These are phyloP conservation scores for Pelargonium nanum DNA, from an alignment of 345 rosid genomes.

Conservation along the genomic window DNA sequence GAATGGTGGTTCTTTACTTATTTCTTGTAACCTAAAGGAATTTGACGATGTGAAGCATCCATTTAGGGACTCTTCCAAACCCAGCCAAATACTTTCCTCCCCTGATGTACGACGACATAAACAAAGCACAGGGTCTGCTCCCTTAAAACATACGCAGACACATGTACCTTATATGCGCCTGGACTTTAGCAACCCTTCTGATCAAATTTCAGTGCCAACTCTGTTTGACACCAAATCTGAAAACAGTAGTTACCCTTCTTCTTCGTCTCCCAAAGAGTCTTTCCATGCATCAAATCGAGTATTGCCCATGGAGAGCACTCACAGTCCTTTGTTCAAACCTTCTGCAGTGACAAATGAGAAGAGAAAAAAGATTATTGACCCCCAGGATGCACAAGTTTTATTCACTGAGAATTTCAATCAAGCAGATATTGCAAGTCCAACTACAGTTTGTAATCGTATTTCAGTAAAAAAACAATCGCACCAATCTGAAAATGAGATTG, in stretches of 20 bases:
- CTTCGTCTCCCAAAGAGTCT: constrained; percentile 39
- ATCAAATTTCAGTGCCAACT: constrained; percentile 41
- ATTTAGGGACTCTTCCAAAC: constrained; percentile 15
- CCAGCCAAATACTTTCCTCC: constrained; percentile 20
- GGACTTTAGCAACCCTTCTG: constrained; percentile 28
- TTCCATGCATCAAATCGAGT: constrained; percentile 52
- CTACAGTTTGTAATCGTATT: constrained; percentile 29
- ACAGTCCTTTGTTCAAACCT: constrained; percentile 27
- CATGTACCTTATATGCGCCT: constrained; percentile 17
- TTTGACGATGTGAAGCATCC: constrained; percentile 20
- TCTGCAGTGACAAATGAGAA: constrained; percentile 21
- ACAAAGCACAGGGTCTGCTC: constrained; percentile 18
- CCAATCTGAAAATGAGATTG: constrained; percentile 25
- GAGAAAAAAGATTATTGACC: constrained; percentile 18
- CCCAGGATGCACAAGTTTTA: constrained; percentile 19
- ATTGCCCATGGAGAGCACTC: constrained; percentile 33
- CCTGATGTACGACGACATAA: constrained; percentile 16
- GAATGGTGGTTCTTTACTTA: constrained; percentile 34
- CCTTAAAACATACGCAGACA: constrained; percentile 17
- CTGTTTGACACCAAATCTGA: constrained; percentile 40
- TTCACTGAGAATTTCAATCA: constrained; percentile 23
- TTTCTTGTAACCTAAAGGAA: constrained; percentile 24
- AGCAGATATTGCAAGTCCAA: constrained; percentile 22
- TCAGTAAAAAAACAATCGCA: constrained; percentile 29
- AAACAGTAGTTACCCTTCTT: constrained; percentile 31